Base-by-base conservation (phyloP, 371 early-diverging fungal species). In the Haplosporangium sp. region DNA sequence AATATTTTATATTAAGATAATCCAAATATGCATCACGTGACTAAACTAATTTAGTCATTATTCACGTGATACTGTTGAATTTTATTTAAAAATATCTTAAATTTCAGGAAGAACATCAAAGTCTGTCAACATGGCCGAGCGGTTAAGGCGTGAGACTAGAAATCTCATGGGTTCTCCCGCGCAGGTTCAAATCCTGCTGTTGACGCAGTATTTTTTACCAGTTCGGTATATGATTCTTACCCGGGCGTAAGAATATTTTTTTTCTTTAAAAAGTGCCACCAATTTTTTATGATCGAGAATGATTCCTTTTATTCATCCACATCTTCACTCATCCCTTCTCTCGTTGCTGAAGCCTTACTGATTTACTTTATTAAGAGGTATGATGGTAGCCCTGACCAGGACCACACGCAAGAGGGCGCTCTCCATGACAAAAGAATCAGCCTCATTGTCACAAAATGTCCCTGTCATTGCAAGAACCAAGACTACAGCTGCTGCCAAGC, bases 341-440 rank as follows among this genome's bases (percentile, higher is more conserved):
- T 42, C 41, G 9, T 10, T 4, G 18, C 50, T 23, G 18, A 60
- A 14, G 4, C 29, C 29, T 4, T 4, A 4, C 29, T 29, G 29
- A 29, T 29, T 29, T 29, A 4, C 29, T 16, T 13, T 51, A 18
- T 52, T 29, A 20, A 8, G 13, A 23, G 23, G 42, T 21, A 73
- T 67, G 62, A 62, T 73, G 66, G 38, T 62, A 11, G 62, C 55
- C 20, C 52, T 73, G 14, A 57, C 73, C 51, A 66, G 73, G 59
- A 62, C 62, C 41, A 73, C 73, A 5, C 73, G 73, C 42, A 73
- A 67, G 45, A 66, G 73, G 48, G 62, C 73, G 3, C 54, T 67
- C 40, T 62, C 66, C 16, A 10, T 59, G 8, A 48, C 50, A 52
- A 70, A 57, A 41, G 64, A 59, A 7, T 40, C 70, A 5, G 45